Evolutionary conservation across 140 eudicot genomes (phyloP).

Genomic region (Anethum foeniculum): DNA sequence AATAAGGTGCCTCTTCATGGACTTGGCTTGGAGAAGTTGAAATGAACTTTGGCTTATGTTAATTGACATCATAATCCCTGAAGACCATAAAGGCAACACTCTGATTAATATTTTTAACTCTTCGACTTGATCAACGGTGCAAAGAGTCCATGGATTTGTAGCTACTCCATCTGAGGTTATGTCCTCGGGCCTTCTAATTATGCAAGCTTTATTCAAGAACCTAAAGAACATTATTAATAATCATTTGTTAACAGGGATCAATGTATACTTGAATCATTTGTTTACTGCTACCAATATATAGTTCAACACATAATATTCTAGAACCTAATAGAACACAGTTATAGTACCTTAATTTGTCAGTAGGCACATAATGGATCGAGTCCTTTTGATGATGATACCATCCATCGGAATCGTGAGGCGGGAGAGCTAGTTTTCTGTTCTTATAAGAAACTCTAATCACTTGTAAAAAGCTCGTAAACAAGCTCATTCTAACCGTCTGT

Average conservation of each 20-base stretch:
- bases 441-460: constrained; percentile 64
- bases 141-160: constrained; percentile 54
- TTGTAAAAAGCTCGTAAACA: constrained; percentile 55
- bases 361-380: constrained; percentile 37
- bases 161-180: constrained; percentile 43
- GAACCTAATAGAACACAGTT: not conserved
- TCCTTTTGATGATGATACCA: constrained; percentile 44
- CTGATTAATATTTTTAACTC: constrained; percentile 64
- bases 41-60: constrained; percentile 57
- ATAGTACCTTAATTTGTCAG: constrained; percentile 49
- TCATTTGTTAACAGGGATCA: not conserved
- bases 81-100: constrained; percentile 84
- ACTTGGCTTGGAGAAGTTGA: constrained; percentile 60
- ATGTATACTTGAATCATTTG: not conserved
- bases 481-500: constrained; percentile 45
- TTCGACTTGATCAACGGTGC: constrained; percentile 71
- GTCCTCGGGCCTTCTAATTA: constrained; percentile 54
- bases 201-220: constrained; percentile 88
- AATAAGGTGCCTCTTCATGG: constrained; percentile 72
- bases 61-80: constrained; percentile 63
- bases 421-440: constrained; percentile 46
- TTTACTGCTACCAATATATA: not conserved
- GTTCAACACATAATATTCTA: not conserved
- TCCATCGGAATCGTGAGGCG: constrained; percentile 31
- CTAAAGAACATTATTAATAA: constrained; percentile 21